Conservation (phyloP, 352 stramenopile species). For the Pythium utonaiense region DNA sequence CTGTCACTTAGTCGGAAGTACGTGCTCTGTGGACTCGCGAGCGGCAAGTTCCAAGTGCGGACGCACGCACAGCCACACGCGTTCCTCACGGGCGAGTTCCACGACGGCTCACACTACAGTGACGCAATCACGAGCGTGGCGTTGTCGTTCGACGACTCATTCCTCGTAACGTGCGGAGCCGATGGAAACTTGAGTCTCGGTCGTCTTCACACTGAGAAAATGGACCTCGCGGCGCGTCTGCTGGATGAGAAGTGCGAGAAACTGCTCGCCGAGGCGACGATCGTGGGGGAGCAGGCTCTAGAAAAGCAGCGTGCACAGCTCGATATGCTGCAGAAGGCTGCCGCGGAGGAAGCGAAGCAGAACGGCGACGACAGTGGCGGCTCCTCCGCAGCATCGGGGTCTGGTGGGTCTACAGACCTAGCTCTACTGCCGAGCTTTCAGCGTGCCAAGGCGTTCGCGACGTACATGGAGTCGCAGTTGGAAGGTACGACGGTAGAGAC, state of each 20-base stretch:
- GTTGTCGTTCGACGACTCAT: slow-evolving; percentile 86
- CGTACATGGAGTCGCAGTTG: slow-evolving; percentile 58
- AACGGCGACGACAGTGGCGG: slow-evolving; percentile 39
- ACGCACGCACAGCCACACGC: slow-evolving; percentile 40
- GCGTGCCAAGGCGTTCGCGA: slow-evolving; percentile 63
- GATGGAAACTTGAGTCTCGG: slow-evolving; percentile 80
- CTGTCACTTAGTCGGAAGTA: slow-evolving; percentile 59
- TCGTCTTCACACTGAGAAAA: slow-evolving; percentile 54
- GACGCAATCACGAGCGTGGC: slow-evolving; percentile 24
- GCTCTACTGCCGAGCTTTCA: slow-evolving; percentile 62
- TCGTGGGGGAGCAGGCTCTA: slow-evolving; percentile 46
- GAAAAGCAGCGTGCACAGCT: slow-evolving; percentile 53
- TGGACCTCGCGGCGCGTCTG: slow-evolving; percentile 36
- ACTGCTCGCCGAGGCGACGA: slow-evolving; percentile 41
- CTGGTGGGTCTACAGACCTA: slow-evolving; percentile 35
- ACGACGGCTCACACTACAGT: slow-evolving; percentile 39
- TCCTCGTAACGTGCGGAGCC: slow-evolving; percentile 55
- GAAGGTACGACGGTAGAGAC: slow-evolving; percentile 6
- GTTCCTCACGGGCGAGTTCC: slow-evolving; percentile 74
- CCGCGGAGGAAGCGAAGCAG: slow-evolving; percentile 36
- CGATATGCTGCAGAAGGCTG: slow-evolving; percentile 42
- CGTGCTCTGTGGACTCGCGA: slow-evolving; percentile 67
- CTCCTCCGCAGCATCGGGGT: background rate
- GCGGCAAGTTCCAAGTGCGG: slow-evolving; percentile 82
- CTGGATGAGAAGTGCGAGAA: slow-evolving; percentile 36